Base-by-base conservation (phyloP, 495 filamentous ascomycete species). In the Xylona heveae region DNA sequence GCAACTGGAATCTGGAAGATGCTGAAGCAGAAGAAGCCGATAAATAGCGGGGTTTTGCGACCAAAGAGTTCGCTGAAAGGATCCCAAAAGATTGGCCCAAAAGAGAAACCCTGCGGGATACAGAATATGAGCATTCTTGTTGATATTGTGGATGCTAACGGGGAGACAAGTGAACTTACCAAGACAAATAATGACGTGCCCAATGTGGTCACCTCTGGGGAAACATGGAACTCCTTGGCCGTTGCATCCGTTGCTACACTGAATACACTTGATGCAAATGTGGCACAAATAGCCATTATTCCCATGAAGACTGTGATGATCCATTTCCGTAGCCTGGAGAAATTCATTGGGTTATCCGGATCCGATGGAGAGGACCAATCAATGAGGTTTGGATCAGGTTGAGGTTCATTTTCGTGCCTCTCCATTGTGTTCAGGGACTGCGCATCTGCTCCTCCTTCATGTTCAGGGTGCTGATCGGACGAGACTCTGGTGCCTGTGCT, bases 1-100 rank as follows among this genome's bases (percentile, higher is more conserved):
- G 67, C 70, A 12, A 67, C 61, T 6, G 66, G 66, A 22, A 75
- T 65, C 34, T 68, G 57, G 43, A 74, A 73, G 36, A 71, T 60
- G n/a, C 55, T 51, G 39, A 74, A 71, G 30, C 62, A 31, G 27
- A 55, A 28, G 37, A 63, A 62, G 22, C 68, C 68, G 12, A 55
- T 40, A 42, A 70, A 64, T 8, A 76, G 42, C 3, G 69, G 70
- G 9, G 48, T 31, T 21, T 57, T 62, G 30, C 69, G 61, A 5
- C 71, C 68, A 38, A 58, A 65, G 5, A 66, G 47, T 38, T 74
- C 69, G 6, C 63, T 66, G 2, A 66, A 26, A 3, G 67, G 69
- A 3, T 58, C 66, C 53, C 57, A 74, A 19, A 61, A 28, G 5
- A 64, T 33, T 15, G 68, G 68, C n/a, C 66, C 68, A 9, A 64